Conservation (phyloP, 192 early-diverging fungal genomes). For the Allomyces macrogynus region DNA sequence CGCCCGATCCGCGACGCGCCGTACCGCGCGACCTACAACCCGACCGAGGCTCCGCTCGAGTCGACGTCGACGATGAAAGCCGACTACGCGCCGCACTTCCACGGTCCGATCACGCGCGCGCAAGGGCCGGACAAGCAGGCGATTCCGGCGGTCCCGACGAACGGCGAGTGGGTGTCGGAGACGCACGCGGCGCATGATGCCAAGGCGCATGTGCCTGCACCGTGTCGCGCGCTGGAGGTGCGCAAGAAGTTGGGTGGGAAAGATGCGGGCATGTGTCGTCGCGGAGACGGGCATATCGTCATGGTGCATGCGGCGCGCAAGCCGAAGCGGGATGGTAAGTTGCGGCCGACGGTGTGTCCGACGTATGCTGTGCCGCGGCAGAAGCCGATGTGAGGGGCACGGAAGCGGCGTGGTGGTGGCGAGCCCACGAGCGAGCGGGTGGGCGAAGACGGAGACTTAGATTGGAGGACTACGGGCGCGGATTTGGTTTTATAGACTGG, state of each 20-base stretch:
- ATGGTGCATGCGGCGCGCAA: slow-evolving; percentile 62
- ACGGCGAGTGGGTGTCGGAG: slow-evolving; percentile 78
- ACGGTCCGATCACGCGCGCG: too few species aligned
- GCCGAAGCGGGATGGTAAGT: slow-evolving; percentile 61
- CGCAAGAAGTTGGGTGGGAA: slow-evolving; percentile 49
- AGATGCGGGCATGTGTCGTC: slow-evolving; percentile 64
- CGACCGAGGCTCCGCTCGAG: too few species aligned
- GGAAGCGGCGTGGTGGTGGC: too few species aligned
- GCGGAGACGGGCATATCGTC: slow-evolving; percentile 59
- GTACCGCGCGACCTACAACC: too few species aligned
- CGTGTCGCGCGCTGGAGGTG: slow-evolving; percentile 46
- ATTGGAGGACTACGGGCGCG: too few species aligned
- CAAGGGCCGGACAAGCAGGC: slow-evolving; percentile 43
- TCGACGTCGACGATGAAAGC: too few species aligned
- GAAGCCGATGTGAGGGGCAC: slow-evolving; percentile 47
- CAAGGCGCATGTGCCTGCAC: slow-evolving; percentile 77
- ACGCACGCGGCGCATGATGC: slow-evolving; percentile 90
- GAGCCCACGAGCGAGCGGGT: too few species aligned
- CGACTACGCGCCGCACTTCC: too few species aligned
- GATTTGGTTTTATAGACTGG: too few species aligned
- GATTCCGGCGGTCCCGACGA: slow-evolving; percentile 52
- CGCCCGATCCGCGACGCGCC: too few species aligned
- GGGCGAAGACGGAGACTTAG: too few species aligned
- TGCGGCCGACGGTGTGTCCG: slow-evolving; percentile 62
- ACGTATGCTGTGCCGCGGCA: slow-evolving; percentile 65